Conservation (phyloP, 495 filamentous ascomycete species). For the Entonaema liquescens region DNA sequence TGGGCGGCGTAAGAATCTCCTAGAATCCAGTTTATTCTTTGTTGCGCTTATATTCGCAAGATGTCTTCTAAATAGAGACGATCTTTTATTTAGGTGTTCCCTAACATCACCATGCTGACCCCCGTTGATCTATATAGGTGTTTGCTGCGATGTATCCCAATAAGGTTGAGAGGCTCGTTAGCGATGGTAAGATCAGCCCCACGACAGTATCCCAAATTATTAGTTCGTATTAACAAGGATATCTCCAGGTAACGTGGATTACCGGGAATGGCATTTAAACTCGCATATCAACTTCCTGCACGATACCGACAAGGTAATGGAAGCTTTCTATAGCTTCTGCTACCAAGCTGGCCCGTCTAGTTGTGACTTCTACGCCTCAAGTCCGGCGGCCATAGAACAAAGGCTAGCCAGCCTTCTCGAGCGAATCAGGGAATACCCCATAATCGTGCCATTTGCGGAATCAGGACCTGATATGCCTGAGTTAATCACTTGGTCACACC, state of each 20-base stretch:
- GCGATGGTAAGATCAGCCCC: constrained; percentile 52
- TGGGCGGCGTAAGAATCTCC: constrained; percentile 52
- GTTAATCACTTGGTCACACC: constrained; percentile 54
- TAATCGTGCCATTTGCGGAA: constrained; percentile 52
- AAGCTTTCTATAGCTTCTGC: constrained; percentile 63
- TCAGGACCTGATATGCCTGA: constrained; percentile 48
- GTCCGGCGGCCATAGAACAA: constrained; percentile 52
- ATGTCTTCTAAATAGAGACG: neutral
- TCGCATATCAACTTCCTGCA: constrained; percentile 58
- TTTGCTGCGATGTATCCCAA: constrained; percentile 61
- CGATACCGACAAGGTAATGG: constrained; percentile 63
- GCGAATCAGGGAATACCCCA: constrained; percentile 57
- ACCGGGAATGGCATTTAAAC: constrained; percentile 57
- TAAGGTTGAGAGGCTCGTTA: constrained; percentile 57
- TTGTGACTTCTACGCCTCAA: constrained; percentile 58
- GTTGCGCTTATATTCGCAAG: neutral
- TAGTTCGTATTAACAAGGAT: constrained; percentile 1
- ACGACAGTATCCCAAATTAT: neutral
- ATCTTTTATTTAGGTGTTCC: neutral
- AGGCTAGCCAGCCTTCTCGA: constrained; percentile 54
- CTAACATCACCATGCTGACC: neutral
- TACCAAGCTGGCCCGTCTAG: constrained; percentile 55
- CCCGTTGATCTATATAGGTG: constrained; percentile 22
- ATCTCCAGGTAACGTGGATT: constrained; percentile 54
- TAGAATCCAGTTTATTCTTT: neutral